A percentile compares a stretch with the other conserved stretches of the same genome.
phyloP scores from a whole-genome alignment of 2,329 filamentous ascomycete genomes.

The Fusarium dimerum region DNA sequence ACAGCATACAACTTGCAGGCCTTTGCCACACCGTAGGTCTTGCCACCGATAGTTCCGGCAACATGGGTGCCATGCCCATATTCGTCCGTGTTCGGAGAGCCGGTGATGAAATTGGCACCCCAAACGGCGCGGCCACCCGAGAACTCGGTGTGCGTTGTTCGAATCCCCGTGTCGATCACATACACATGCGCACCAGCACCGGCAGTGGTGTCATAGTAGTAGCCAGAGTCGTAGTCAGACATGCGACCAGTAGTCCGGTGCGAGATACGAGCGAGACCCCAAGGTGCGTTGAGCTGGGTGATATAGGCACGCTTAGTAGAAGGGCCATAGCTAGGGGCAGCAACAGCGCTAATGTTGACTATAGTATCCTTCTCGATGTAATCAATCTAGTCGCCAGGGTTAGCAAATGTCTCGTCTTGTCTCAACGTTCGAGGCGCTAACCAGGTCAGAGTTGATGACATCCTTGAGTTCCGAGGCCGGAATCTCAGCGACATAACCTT shows the following conservation, averaged over 20 bases:
- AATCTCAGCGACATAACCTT: conserved; percentile 16
- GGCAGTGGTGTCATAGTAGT: conserved; percentile 25
- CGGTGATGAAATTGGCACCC: conserved; percentile 27
- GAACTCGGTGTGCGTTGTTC: conserved; percentile 35
- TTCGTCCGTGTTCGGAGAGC: conserved; percentile 29
- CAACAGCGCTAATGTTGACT: conserved; percentile 1
- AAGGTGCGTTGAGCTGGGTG: conserved; percentile 5
- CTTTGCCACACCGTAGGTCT: conserved; percentile 35
- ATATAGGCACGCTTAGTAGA: neutral
- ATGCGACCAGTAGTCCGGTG: neutral
- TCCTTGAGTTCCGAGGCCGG: neutral
- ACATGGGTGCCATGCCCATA: conserved; percentile 35
- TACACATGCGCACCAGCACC: conserved; percentile 36
- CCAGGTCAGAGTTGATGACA: conserved; percentile 7
- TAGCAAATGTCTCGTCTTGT: neutral
- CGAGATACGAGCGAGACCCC: conserved; percentile 11
- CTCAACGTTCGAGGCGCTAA: neutral
- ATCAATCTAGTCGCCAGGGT: neutral
- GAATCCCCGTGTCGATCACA: conserved; percentile 47
- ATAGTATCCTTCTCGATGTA: conserved; percentile 10
- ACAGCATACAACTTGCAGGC: conserved; percentile 27
- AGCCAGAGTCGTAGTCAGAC: conserved; percentile 1
- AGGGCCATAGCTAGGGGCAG: neutral
- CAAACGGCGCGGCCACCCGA: conserved; percentile 28
- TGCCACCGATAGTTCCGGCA: conserved; percentile 32